Percentiles rank a stretch among this genome's conserved stretches.
phyloP scores from a whole-genome alignment of 2,329 filamentous ascomycete genomes.

The Penicillium sp. region DNA sequence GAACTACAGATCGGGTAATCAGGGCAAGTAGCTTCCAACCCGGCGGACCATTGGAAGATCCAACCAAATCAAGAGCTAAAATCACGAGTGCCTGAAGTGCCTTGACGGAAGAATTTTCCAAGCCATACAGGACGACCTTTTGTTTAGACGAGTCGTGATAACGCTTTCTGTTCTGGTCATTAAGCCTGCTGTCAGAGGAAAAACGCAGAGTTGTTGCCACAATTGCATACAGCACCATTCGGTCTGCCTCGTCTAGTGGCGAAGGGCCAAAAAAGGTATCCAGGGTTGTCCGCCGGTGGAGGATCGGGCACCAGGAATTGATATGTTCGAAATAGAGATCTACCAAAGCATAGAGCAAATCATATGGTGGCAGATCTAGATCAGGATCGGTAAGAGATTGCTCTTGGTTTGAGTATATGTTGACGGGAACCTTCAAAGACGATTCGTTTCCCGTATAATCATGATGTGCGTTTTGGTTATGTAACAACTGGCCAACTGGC shows the following conservation, averaged over 20 bases:
- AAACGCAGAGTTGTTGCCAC: conserved; percentile 84
- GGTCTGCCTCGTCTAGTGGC: conserved; percentile 74
- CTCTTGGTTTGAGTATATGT: conserved; percentile 51
- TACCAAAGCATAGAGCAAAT: conserved; percentile 68
- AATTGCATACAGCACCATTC: conserved; percentile 80
- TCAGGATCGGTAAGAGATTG: conserved; percentile 51
- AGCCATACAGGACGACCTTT: conserved; percentile 78
- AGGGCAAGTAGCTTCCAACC: conserved; percentile 90
- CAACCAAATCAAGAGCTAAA: conserved; percentile 77
- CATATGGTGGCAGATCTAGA: conserved; percentile 70
- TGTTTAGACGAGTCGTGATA: conserved; percentile 82
- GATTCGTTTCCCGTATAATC: conserved; percentile 48
- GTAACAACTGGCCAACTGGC: conserved; percentile 21
- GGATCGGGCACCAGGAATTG: conserved; percentile 82
- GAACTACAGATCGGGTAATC: conserved; percentile 83
- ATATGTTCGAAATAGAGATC: conserved; percentile 78
- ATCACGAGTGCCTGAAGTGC: conserved; percentile 84
- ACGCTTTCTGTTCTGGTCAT: conserved; percentile 66
- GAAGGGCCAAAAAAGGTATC: conserved; percentile 77
- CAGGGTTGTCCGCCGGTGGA: conserved; percentile 79
- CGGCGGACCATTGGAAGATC: conserved; percentile 82
- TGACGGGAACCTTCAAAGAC: conserved; percentile 59
- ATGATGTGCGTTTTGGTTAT: conserved; percentile 21
- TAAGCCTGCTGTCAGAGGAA: conserved; percentile 72
- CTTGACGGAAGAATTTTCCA: conserved; percentile 87